phyloP scores from a whole-genome alignment of 164 flowering plant species.

The Santalum album region DNA sequence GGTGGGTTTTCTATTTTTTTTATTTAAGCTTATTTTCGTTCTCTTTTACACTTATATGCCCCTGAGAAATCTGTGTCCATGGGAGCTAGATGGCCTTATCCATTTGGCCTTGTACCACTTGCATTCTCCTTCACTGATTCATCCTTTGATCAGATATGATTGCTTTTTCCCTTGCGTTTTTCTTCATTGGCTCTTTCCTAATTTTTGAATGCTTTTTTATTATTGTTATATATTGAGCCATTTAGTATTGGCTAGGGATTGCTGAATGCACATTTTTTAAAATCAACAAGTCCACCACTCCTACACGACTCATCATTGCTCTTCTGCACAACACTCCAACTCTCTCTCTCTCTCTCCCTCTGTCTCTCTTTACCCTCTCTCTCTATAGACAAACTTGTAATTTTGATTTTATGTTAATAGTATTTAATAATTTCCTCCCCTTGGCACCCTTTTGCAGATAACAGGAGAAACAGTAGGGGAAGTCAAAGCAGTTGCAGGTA shows the following conservation, averaged over 20 bases:
- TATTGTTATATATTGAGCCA: slow-evolving; percentile 2
- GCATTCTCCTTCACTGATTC: slow-evolving; percentile 1
- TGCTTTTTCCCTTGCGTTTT: slow-evolving; percentile 7
- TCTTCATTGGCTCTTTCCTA: slow-evolving; percentile 18
- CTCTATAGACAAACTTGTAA: slow-evolving; percentile 1
- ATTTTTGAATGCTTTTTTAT: slow-evolving; percentile 1
- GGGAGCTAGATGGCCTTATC: slow-evolving; percentile 15
- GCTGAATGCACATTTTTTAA: slow-evolving; percentile 9
- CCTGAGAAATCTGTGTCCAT: neutral
- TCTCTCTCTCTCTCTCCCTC: slow-evolving; percentile 11
- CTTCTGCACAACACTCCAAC: slow-evolving; percentile 31
- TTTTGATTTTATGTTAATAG: slow-evolving; percentile 5
- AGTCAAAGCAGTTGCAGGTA: slow-evolving; percentile 34
- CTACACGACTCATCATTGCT: slow-evolving; percentile 56
- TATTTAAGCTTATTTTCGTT: neutral
- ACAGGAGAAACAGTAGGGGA: slow-evolving; percentile 96
- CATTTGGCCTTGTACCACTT: slow-evolving; percentile 5
- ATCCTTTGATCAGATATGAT: slow-evolving; percentile 1
- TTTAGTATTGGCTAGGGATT: slow-evolving; percentile 17
- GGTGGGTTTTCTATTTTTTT: slow-evolving; percentile 20
- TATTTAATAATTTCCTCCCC: slow-evolving; percentile 11
- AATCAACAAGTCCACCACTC: slow-evolving; percentile 12
- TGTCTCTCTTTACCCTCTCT: slow-evolving; percentile 12
- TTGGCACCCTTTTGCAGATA: slow-evolving; percentile 49
- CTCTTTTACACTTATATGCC: too few species aligned